Base-by-base conservation (phyloP, 352 stramenopile species). In the Plasmopara halstedii region DNA sequence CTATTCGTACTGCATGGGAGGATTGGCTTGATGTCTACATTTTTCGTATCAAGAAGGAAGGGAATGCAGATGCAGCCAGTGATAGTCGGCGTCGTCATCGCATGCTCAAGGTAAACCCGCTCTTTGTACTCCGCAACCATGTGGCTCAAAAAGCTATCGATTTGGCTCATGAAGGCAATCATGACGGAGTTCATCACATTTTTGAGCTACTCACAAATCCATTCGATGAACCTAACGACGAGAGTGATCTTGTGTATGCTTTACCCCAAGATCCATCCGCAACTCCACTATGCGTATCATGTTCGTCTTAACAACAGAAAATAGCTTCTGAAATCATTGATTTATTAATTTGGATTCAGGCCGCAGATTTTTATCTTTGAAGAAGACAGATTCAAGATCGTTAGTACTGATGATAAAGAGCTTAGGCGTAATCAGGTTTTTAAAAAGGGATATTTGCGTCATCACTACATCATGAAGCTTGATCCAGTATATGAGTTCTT, bases 71-170 rank as follows among this genome's bases (percentile, higher is more conserved):
- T 36, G 61, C 58, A 17, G 41, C 37, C 17, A 57, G 42, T 17
- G 67, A 78, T 49, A 42, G 22, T 4, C 64, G 58, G 13, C 75
- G 75, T 22, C 54, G 56, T 19, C 26, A 50, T 3, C 47, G 37
- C 1, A 95, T 95, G 83, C 55, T 64, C 14, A 29, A 45, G 2
- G 67, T 76, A 5, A 96, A 96, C 46, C 85, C 86, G 1, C 58
- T 83, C 46, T 95, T 85, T 46, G 72, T 95, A 6, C 55, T 95
- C 18, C 82, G 86, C 32, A 96, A 96, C 59, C 84, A 94, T 42
- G 77, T 94, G n/a, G 82, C 76, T 25, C 88, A 97, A 62, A 69
- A 67, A 33, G 83, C 82, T 9, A 96, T 97, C 18, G 78, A 94
- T 15, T 69, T 69, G 18, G 88, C 86, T 1, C 56, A 78, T 14